Conservation (phyloP, 2,329 filamentous ascomycete species). For the Cryphonectria nitschkei region DNA sequence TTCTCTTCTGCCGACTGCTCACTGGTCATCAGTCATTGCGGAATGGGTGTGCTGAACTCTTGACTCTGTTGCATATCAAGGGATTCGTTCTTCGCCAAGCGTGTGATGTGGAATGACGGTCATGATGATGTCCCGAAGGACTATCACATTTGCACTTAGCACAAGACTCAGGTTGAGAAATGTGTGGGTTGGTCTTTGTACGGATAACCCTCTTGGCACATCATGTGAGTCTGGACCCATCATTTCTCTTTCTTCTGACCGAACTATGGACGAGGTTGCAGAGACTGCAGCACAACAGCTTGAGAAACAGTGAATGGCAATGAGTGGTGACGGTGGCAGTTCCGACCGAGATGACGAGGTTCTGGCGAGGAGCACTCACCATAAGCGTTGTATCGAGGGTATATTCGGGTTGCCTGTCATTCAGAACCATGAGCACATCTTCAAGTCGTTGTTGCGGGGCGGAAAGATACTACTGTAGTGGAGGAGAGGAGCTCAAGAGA, state of each 20-base stretch:
- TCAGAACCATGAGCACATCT: neutral
- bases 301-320: neutral
- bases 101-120: neutral
- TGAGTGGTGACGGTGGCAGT: neutral
- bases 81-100: neutral
- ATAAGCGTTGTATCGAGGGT: neutral
- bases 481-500: neutral
- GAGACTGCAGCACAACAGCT: neutral
- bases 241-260: no score
- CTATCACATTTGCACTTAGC: slow-evolving; percentile 1
- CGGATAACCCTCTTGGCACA: neutral
- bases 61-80: neutral
- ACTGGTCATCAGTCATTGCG: neutral
- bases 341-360: neutral
- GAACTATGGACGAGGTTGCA: neutral
- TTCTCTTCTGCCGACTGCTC: neutral
- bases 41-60: neutral
- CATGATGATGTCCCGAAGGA: neutral
- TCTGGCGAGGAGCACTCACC: neutral
- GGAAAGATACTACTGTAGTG: neutral
- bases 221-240: neutral
- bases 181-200: neutral
- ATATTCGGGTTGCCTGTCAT: neutral
- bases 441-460: neutral
- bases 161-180: slow-evolving; percentile 1